These are phyloP conservation scores for Acrocalymma vagum DNA, from an alignment of 2,329 filamentous ascomycete species.

Conservation along the genomic window DNA sequence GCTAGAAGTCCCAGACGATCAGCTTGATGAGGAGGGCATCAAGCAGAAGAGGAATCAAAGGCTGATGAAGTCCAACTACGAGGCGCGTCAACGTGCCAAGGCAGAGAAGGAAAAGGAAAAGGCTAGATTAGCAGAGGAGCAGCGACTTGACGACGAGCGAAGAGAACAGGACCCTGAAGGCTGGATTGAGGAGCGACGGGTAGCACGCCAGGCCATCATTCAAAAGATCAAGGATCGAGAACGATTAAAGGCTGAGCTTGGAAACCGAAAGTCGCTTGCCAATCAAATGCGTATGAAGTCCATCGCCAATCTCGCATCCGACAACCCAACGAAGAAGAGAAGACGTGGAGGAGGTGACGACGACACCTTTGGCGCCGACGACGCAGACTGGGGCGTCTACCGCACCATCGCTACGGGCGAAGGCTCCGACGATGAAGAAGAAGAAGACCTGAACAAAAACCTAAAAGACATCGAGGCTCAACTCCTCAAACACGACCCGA, in stretches of 20 bases:
- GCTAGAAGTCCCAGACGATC: slow-evolving; percentile 87
- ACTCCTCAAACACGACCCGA: slow-evolving; percentile 83
- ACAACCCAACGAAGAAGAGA: slow-evolving; percentile 83
- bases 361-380: slow-evolving; percentile 95
- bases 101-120: slow-evolving; percentile 95
- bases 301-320: slow-evolving; percentile 93
- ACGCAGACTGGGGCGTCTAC: slow-evolving; percentile 98
- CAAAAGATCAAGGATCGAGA: slow-evolving; percentile 93
- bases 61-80: slow-evolving; percentile 92
- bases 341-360: slow-evolving; percentile 88
- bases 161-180: slow-evolving; percentile 83
- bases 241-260: slow-evolving; percentile 89
- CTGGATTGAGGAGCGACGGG: slow-evolving; percentile 85
- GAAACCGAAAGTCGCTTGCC: slow-evolving; percentile 95
- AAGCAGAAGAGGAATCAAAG: slow-evolving; percentile 94
- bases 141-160: slow-evolving; percentile 82
- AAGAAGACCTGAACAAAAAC: slow-evolving; percentile 80
- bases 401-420: slow-evolving; percentile 88
- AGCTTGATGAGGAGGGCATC: slow-evolving; percentile 88
- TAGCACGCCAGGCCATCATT: slow-evolving; percentile 74
- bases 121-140: slow-evolving; percentile 81
- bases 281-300: slow-evolving; percentile 99
- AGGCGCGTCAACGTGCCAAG: slow-evolving; percentile 91
- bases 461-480: slow-evolving; percentile 84
- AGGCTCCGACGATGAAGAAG: slow-evolving; percentile 85